Base-by-base conservation (phyloP, 495 filamentous ascomycete genomes). In the Xylaria sp. region DNA sequence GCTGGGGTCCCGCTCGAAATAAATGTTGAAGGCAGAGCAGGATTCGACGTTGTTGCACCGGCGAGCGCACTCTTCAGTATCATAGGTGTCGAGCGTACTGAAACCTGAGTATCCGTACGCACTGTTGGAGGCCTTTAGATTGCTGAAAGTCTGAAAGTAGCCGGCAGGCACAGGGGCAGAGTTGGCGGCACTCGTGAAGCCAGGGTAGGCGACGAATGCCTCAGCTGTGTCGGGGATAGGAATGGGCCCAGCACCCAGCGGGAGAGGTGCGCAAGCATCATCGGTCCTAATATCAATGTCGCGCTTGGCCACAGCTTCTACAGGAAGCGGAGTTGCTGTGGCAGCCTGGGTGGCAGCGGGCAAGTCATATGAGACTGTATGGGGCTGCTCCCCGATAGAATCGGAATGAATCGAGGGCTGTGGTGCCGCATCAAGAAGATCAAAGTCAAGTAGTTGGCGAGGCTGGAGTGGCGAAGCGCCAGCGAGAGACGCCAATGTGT, bases 1-100 rank as follows among this genome's bases (percentile, higher is more conserved):
- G 14, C 72, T 76, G 0, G 85, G 85, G 71, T 86, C 83, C 43
- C 85, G 77, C 70, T 87, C 85, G 53, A 80, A 82, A 69, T 73
- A 87, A 35, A 87, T 78, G 73, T 87, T 85, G 77, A 86, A 85
- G 8, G 73, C 80, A 15, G 43, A 41, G 52, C 78, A 80, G 11
- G 70, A 71, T 26, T 52, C 52, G 57, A 74, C 55, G 21, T 70
- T 64, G 35, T 75, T 75, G 74, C 85, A 87, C 46, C 74, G 71
- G 0, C 68, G 59, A 26, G 78, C 75, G 71, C 85, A 87, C 7
- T 68, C 70, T n/a, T 65, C 67, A 3, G 83, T 76, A 63, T 85
- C 82, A 72, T 86, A 87, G 14, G 79, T 73, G 43, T 75, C 64
- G 14, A 86, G 75, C 0, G 74, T 77, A n/a, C 77, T 74, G 68